Base-by-base conservation (phyloP, 2,329 filamentous ascomycete species). In the Aureobasidium sp. region DNA sequence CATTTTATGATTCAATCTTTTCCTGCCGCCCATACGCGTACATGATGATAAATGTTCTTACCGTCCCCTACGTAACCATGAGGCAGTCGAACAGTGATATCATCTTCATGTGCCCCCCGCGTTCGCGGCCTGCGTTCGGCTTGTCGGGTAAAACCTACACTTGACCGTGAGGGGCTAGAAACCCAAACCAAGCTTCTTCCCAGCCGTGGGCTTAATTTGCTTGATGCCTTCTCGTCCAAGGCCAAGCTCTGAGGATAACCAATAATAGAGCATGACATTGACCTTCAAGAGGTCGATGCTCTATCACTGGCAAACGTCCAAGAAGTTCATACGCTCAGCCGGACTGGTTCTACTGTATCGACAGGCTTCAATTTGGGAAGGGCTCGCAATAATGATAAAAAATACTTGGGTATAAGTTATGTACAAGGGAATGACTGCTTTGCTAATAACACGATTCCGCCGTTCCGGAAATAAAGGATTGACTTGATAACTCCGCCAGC, bases 401-500 rank as follows among this genome's bases (percentile, higher is more conserved):
- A 45, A 36, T 25, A 34, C 22, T 36, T 57, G 53, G 37, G 9
- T 34, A 45, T 57, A 39, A 57, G 20, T 4, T 37, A 52, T 52
- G 15, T 27, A 48, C 42, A 58, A 47, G 7, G 11, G 34, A 42
- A 9, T 47, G 31, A 47, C 31, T 39, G 41, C 41, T 58, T 57
- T 39, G 55, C 55, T 58, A 58, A 48, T 29, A 22, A 58, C 55
- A 58, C 55, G 7, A 44, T 42, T n/a, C 42, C 37, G 27, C n/a
- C 27, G 17, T 47, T 27, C 42, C 41, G 15, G 27, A 58, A 58
- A 29, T 58, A 42, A 34, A 58, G 20, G 53, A 34, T 45, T 25
- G 53, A 44, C 42, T 48, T 48, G 36, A 51, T 27, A 60, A 60
- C 57, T 51, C 57, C 57, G 44, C 57, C 57, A 51, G 57, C 57